These are phyloP conservation scores for Hibiscus trionum DNA, from an alignment of 345 rosid species.

Conservation along the genomic window DNA sequence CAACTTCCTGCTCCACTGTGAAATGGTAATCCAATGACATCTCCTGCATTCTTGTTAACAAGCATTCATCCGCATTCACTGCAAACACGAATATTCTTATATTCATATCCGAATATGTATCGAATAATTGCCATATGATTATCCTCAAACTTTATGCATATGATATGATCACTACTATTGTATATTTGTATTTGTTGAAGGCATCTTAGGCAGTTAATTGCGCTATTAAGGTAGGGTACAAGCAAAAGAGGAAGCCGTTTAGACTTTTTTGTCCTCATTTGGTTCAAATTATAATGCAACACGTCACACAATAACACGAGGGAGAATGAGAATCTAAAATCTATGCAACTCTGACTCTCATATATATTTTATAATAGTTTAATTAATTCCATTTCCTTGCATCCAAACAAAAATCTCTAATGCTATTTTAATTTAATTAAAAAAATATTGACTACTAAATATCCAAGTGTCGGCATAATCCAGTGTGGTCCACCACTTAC, in stretches of 20 bases:
- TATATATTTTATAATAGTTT: neutral
- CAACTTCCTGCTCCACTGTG: conserved; percentile 98
- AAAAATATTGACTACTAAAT: neutral
- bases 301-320: conserved; percentile 16
- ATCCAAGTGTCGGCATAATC: conserved; percentile 49
- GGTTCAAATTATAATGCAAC: conserved; percentile 13
- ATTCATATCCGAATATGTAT: neutral
- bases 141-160: too few relatives aligned
- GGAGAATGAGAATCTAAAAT: neutral
- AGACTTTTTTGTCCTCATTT: conserved; percentile 6
- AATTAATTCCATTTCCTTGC: neutral
- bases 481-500: conserved; percentile 19
- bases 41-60: conserved; percentile 98
- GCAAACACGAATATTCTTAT: conserved; percentile 14
- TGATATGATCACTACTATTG: too few relatives aligned
- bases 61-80: conserved; percentile 88
- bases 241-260: neutral
- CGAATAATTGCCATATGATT: neutral
- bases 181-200: neutral
- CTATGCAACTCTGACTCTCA: neutral
- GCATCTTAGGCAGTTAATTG: neutral
- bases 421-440: neutral
- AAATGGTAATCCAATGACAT: conserved; percentile 99
- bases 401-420: neutral
- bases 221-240: neutral